phyloP scores from a whole-genome alignment of 2,329 filamentous ascomycete genomes.

The Aspergillus novofumigatus region DNA sequence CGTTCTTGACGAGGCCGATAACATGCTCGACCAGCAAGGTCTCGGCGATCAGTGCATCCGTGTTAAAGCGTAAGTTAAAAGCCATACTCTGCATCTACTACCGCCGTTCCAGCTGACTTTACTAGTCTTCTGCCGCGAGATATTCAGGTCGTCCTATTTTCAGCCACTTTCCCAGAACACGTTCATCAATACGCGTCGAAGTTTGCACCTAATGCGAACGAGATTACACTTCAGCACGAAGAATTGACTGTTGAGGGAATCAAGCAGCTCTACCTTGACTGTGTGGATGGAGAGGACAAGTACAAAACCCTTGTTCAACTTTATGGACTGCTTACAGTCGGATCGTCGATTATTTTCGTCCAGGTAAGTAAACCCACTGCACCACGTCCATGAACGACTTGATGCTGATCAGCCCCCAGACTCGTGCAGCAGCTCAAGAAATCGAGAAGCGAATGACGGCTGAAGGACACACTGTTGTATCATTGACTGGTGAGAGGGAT shows the following conservation, averaged over 20 bases:
- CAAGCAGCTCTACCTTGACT: slow-evolving; percentile 97
- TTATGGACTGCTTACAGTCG: slow-evolving; percentile 93
- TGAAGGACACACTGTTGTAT: slow-evolving; percentile 89
- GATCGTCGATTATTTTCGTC: slow-evolving; percentile 97
- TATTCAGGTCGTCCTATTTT: slow-evolving; percentile 91
- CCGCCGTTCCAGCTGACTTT: background rate
- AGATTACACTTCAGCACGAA: slow-evolving; percentile 81
- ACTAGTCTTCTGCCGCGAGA: slow-evolving; percentile 65
- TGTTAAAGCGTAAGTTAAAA: slow-evolving; percentile 68
- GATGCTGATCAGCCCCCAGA: slow-evolving; percentile 49
- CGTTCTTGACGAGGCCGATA: slow-evolving; percentile 95
- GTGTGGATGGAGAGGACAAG: slow-evolving; percentile 73
- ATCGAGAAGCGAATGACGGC: slow-evolving; percentile 81
- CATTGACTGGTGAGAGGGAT: slow-evolving; percentile 83
- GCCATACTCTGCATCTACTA: background rate
- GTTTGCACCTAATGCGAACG: slow-evolving; percentile 82
- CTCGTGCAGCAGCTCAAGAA: slow-evolving; percentile 75
- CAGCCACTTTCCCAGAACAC: slow-evolving; percentile 83
- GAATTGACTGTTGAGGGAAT: slow-evolving; percentile 96
- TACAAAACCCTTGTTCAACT: slow-evolving; percentile 86
- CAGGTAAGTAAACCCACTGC: slow-evolving; percentile 53
- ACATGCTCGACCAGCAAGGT: slow-evolving; percentile 96
- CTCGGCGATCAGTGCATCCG: slow-evolving; percentile 91
- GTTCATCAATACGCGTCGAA: slow-evolving; percentile 78
- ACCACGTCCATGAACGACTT: background rate